Evolutionary conservation across 208 protist genomes (phyloP), one percentile per base, ranked within the genome.

Genomic region (Trypanosoma conorhini): DNA sequence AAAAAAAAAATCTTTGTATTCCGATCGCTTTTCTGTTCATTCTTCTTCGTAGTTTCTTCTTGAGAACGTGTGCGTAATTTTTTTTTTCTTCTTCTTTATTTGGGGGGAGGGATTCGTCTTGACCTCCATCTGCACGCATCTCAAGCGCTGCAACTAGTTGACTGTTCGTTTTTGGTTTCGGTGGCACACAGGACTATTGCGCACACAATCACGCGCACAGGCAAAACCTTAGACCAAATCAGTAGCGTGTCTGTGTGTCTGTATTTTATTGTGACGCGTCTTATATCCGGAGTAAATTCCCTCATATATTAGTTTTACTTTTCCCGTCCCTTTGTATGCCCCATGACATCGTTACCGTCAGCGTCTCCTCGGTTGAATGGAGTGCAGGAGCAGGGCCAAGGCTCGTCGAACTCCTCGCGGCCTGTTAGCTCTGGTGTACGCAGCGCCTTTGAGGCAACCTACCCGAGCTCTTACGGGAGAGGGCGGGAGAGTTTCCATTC

Each of bases 301-400:
- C 42, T 59, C 24, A 56, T 56, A 44, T 63, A 30, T 51, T 63
- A 51, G 4, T 30, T 26, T 63, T 31, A 50, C 12, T 62, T 44
- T 63, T 63, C 21, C 31, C 1, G 1, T 12, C n/a, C 40, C 10
- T 28, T 26, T 24, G 59, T 24, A 35, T 63, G 35, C 28, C 33
- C 33, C 40, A 62, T 62, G 57, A 28, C 55, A 22, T 63, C 67
- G 1, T 10, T 64, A 31, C 46, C 57, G 17, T 44, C 57, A 17
- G 15, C 55, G 46, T 28, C 67, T 46, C 46, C 30, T 22, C 28
- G 5, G 28, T 2, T 31, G 24, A 64, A 56, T 38, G 42, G 31
- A 5, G n/a, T 40, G 30, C 17, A 24, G 19, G 35, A 77, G 74
- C 24, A 73, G 61, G 7, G 74, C 70, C 0, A 78, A 76, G 44